phyloP scores from a whole-genome alignment of 2,329 filamentous ascomycete species.

The Endothia cerciana region DNA sequence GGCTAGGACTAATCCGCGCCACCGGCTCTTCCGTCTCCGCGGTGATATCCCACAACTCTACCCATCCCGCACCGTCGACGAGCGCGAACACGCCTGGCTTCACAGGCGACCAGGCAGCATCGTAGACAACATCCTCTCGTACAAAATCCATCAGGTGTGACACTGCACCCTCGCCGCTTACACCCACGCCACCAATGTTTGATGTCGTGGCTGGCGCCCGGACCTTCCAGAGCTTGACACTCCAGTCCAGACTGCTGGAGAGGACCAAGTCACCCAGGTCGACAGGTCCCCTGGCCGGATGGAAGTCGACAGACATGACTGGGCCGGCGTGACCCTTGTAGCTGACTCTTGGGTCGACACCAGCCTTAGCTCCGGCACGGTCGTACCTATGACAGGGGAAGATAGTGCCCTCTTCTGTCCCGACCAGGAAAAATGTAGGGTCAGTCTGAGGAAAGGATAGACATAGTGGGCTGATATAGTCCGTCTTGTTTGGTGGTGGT shows the following conservation, averaged over 20 bases:
- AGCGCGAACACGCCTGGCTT: slow-evolving; percentile 94
- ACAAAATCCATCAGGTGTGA: slow-evolving; percentile 85
- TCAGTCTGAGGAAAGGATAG: slow-evolving; percentile 94
- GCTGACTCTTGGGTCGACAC: slow-evolving; percentile 84
- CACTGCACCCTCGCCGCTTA: slow-evolving; percentile 57
- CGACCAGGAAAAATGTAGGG: slow-evolving; percentile 95
- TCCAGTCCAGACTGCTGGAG: slow-evolving; percentile 94
- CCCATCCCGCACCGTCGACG: slow-evolving; percentile 87
- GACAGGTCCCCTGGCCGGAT: slow-evolving; percentile 87
- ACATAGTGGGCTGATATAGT: slow-evolving; percentile 92
- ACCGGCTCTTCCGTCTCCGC: slow-evolving; percentile 91
- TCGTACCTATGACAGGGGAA: slow-evolving; percentile 98
- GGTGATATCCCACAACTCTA: slow-evolving; percentile 95
- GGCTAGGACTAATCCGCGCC: slow-evolving; percentile 74
- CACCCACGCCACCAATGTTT: slow-evolving; percentile 48
- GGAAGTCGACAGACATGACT: slow-evolving; percentile 95
- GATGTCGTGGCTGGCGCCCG: slow-evolving; percentile 76
- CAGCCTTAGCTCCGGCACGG: slow-evolving; percentile 93
- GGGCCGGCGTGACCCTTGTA: slow-evolving; percentile 92
- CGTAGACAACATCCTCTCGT: slow-evolving; percentile 95
- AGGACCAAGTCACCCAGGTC: slow-evolving; percentile 94
- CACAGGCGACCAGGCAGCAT: slow-evolving; percentile 91
- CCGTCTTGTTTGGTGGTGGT: slow-evolving; percentile 84
- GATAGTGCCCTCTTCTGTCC: slow-evolving; percentile 94
- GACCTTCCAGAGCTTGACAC: slow-evolving; percentile 94